A percentile compares a stretch with the other conserved stretches of the same genome.
Evolutionary conservation across 108 stramenopile species (phyloP).

Genomic region (Cylindrotheca closterium): DNA sequence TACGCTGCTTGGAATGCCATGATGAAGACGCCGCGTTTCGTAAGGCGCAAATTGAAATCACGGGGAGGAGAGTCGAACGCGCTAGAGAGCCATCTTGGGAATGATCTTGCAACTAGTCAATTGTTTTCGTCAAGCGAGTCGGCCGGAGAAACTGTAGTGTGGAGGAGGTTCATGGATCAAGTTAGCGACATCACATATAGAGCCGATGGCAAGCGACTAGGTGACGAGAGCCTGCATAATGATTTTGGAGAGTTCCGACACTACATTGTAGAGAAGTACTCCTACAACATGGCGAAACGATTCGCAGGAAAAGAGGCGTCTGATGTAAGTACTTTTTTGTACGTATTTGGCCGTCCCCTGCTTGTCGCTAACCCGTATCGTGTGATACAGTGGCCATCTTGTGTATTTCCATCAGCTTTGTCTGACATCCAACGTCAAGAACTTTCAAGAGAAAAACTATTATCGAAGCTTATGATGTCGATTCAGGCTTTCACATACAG

Average conservation of each 20-base stretch:
- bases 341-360: background rate
- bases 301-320: conserved; percentile 56
- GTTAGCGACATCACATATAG: conserved; percentile 63
- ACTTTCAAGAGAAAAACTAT: conserved; percentile 75
- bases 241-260: conserved; percentile 86
- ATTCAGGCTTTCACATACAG: conserved; percentile 82
- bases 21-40: conserved; percentile 70
- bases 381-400: conserved; percentile 73
- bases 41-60: conserved; percentile 31
- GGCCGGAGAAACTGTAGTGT: conserved; percentile 65
- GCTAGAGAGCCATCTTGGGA: background rate
- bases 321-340: conserved; percentile 53
- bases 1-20: conserved; percentile 83
- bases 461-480: conserved; percentile 72
- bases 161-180: conserved; percentile 79
- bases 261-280: conserved; percentile 72
- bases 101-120: conserved; percentile 3
- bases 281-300: conserved; percentile 62
- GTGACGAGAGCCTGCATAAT: conserved; percentile 59
- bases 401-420: conserved; percentile 60
- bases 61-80: conserved; percentile 6
- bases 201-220: conserved; percentile 76
- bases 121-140: conserved; percentile 32
- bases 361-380: no score
- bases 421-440: conserved; percentile 72